These are phyloP conservation scores for Geotrichum phurueaensis DNA, from an alignment of 1,139 yeast species.

Conservation along the genomic window DNA sequence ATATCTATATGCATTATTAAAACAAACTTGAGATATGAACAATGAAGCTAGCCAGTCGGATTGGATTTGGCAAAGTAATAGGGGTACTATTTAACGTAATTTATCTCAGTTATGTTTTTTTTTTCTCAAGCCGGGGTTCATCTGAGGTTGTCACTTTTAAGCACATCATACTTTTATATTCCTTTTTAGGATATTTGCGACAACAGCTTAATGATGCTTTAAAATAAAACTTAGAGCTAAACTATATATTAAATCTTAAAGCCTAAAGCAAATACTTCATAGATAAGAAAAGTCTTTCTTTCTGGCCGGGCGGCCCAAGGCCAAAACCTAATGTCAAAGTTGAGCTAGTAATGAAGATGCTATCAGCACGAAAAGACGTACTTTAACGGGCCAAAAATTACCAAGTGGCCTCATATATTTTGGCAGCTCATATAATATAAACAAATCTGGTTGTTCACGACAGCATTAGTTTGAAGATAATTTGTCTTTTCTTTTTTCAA, in stretches of 20 bases:
- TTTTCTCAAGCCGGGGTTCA: too few species aligned
- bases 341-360: not conserved
- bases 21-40: too few species aligned
- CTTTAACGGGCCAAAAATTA: not conserved
- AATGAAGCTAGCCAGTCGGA: too few species aligned
- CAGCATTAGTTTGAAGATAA: not conserved
- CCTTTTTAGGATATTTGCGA: not conserved
- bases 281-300: not conserved
- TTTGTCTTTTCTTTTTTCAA: too few species aligned
- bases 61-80: too few species aligned
- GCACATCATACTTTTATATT: too few species aligned
- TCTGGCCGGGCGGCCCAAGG: not conserved
- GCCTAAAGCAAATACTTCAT: not conserved
- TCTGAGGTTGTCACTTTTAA: too few species aligned
- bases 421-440: not conserved
- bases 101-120: too few species aligned
- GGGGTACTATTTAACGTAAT: too few species aligned
- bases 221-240: not conserved
- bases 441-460: not conserved
- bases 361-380: not conserved
- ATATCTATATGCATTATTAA: too few species aligned
- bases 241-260: not conserved
- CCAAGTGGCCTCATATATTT: not conserved
- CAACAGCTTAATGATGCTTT: not conserved
- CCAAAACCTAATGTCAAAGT: not conserved